Percentiles rank a stretch among this genome's conserved stretches.
Evolutionary conservation across 2,329 filamentous ascomycete species (phyloP).

Genomic region (Claviceps pazoutovae): DNA sequence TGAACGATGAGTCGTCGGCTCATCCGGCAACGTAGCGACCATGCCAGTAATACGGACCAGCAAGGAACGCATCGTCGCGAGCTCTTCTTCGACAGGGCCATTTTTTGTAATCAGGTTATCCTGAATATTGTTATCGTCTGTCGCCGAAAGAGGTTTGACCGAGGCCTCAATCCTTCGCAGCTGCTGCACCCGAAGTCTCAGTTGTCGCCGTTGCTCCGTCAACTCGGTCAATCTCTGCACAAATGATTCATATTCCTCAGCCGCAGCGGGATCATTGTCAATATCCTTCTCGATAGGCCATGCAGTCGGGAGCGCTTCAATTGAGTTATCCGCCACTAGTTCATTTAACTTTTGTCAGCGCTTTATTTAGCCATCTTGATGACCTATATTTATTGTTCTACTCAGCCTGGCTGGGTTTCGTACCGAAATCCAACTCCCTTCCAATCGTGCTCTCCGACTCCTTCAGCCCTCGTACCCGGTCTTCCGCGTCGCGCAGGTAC

Average conservation of each 20-base stretch:
- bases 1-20: conserved; percentile 2
- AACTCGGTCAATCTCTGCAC: conserved; percentile 36
- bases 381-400: too few species aligned
- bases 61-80: conserved; percentile 52
- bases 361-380: too few species aligned
- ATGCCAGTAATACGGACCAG: conserved; percentile 44
- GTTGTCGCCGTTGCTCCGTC: conserved; percentile 21
- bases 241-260: conserved; percentile 36
- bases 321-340: conserved; percentile 27
- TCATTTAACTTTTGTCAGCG: too few species aligned
- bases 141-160: conserved; percentile 28
- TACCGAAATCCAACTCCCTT: conserved; percentile 32
- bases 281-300: conserved; percentile 31
- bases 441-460: conserved; percentile 23
- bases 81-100: conserved; percentile 49
- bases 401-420: background rate
- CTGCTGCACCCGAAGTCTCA: conserved; percentile 28
- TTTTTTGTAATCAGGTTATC: conserved; percentile 53
- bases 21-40: conserved; percentile 26
- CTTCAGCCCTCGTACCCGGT: conserved; percentile 21
- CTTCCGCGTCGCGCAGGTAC: conserved; percentile 38
- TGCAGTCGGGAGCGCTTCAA: conserved; percentile 30
- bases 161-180: conserved; percentile 35
- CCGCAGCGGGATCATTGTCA: conserved; percentile 28
- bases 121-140: conserved; percentile 32